A percentile compares a stretch with the other conserved stretches of the same genome.
Conservation (phyloP, 352 stramenopile genomes). For the Phytophthora quininea region DNA sequence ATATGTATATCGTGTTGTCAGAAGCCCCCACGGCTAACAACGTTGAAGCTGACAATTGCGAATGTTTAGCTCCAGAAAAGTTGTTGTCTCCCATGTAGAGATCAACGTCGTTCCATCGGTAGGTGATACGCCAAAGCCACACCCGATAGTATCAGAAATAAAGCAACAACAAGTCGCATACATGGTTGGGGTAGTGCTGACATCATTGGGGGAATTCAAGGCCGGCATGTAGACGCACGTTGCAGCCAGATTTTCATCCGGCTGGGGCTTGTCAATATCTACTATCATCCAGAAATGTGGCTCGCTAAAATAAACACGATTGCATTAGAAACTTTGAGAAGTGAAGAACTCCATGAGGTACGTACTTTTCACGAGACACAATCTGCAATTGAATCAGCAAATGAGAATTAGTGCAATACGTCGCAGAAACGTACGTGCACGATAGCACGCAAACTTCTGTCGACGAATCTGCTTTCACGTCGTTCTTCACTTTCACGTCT, state of each 20-base stretch:
- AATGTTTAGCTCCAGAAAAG: background rate
- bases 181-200: no score
- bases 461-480: background rate
- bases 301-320: background rate
- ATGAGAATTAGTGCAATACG: conserved; percentile 25
- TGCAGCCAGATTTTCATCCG: background rate
- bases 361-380: background rate
- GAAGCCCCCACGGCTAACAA: conserved; percentile 55
- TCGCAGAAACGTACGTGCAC: conserved; percentile 33
- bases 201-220: background rate
- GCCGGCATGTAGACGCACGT: conserved; percentile 27
- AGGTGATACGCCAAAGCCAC: conserved; percentile 18
- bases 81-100: conserved; percentile 9
- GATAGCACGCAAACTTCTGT: conserved; percentile 24
- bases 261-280: conserved; percentile 7
- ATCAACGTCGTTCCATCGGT: conserved; percentile 4
- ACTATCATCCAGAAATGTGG: conserved; percentile 28
- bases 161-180: conserved; percentile 40
- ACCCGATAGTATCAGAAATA: conserved; percentile 27
- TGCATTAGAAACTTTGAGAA: no score
- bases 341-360: no score
- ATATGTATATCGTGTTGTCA: conserved; percentile 49
- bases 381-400: conserved; percentile 31
- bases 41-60: conserved; percentile 26
- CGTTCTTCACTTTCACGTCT: conserved; percentile 25